Evolutionary conservation across 805 yeast species (phyloP), one percentile per base, ranked within the genome.

Genomic region (Cyberlindnera xishuangbannaensis): DNA sequence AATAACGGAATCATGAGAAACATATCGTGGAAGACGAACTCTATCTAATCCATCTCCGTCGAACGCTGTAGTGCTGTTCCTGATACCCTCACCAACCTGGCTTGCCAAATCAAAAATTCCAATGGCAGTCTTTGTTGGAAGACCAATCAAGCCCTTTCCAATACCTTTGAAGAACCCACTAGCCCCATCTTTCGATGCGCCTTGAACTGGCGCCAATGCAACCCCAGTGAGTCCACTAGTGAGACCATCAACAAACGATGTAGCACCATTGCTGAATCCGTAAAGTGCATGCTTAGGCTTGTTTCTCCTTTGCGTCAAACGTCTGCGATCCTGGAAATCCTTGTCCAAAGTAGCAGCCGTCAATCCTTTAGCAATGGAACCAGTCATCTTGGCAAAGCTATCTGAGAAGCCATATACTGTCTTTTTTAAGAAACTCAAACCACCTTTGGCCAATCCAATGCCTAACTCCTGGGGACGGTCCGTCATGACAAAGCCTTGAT

Each of bases 381-480:
- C 96, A 0, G 97, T 85, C 20, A 94, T 74, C 58, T 87, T 85
- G 4, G 97, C 82, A 59, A 92, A 68, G 45, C 96, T 85, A 61
- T 94, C 97, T 16, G 95, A 83, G 31, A 92, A 70, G 4, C 98
- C 97, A 64, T 83, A 94, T 1, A 92, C 90, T 0, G 97, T 83
- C 61, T 92, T 92, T 55, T 90, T 88, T 53, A 94, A 68, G 62
- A 92, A 92, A 57, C 95, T 84, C 42, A 86, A 61, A 1, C 97
- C 95, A 38, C 99, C 99, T 54, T 87, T 90, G 2, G 99, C 98
- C 27, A 92, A 58, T 4, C 95, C 94, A 38, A 92, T 83, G 25
- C 98, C 97, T 25, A 92, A 64, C 47, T 94, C 99, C 51, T 85
- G 95, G 1, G 98, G 98, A 24, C 97, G 65, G 56, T 92, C 98